Evolutionary conservation across 306 rosid genomes (phyloP), one percentile per base, ranked within the genome.

Genomic region (Begonia loranthoides): DNA sequence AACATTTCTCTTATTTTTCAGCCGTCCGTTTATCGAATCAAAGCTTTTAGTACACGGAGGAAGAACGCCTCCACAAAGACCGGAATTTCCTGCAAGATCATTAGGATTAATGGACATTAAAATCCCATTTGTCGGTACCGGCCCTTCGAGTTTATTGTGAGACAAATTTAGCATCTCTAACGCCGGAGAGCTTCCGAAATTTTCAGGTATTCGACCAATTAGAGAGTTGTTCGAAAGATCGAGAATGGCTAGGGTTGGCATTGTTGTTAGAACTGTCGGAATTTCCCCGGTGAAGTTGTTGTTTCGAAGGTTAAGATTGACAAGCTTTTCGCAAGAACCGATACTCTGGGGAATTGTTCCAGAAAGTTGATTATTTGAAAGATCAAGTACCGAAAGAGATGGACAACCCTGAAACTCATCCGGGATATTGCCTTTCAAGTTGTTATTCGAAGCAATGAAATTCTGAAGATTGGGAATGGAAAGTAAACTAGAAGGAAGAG

Each of bases 211-310:
- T 13, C 45, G 54, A 36, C 95, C 94, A 4, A 66, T 60, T 10
- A 90, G 65, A 14, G 78, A 73, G 65, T 86, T 92, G 71, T 72
- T 74, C 66, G 99, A 83, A 52, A 92, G 76, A 65, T 92, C 93
- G 51, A 92, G 84, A 60, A 79, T 56, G 49, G 95, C 73, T 14
- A 92, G 73, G 50, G 87, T 73, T 17, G 79, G 93, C 96, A 92
- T 72, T n/a, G 57, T 67, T 6, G 88, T 73, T 11, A 80, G 71
- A 50, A 76, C 61, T 64, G 55, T 72, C 0, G 96, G 94, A 58
- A 92, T 83, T 66, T 60, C 80, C 15, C 93, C 84, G 0, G 73
- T 69, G 46, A 92, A 81, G 1, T 54, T 71, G 73, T 92, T 92
- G 74, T 59, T 74, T 40, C 69, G 49, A 10, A 92, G 83, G 57